These are phyloP conservation scores for Rhizomucor pusillus DNA, from an alignment of 371 early-diverging fungal species.

Conservation along the genomic window DNA sequence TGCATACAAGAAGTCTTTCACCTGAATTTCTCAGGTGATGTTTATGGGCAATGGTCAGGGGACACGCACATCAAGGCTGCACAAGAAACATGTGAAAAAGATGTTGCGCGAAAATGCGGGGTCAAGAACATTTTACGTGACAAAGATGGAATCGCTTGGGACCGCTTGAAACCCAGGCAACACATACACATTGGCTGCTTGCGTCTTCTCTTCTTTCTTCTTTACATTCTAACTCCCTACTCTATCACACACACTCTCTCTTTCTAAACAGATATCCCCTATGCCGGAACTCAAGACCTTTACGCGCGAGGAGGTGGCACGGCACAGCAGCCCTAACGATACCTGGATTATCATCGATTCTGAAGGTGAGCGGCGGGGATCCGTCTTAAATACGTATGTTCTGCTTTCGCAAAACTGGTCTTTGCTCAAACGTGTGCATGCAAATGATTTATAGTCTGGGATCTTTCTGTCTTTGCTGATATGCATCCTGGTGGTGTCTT, in stretches of 20 bases:
- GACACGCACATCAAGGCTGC: too few species aligned
- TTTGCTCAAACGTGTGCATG: neutral
- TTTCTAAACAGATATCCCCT: neutral
- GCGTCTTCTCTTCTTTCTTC: slow-evolving; percentile 5
- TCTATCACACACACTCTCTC: slow-evolving; percentile 11
- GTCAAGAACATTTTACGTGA: too few species aligned
- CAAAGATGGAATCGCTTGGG: too few species aligned
- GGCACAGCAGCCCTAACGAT: slow-evolving; percentile 75
- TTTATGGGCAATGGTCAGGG: too few species aligned
- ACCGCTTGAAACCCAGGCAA: too few species aligned
- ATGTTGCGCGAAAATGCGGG: too few species aligned
- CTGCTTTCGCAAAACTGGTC: too few species aligned
- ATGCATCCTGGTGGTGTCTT: slow-evolving; percentile 90
- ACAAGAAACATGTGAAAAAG: too few species aligned
- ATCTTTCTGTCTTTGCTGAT: neutral
- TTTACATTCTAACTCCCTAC: neutral
- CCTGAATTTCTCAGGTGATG: too few species aligned
- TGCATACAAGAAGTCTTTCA: too few species aligned
- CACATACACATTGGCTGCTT: too few species aligned
- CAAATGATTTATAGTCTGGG: neutral
- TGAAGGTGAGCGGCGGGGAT: slow-evolving; percentile 77
- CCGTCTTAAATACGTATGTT: too few species aligned
- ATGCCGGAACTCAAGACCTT: slow-evolving; percentile 44
- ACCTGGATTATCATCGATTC: slow-evolving; percentile 87
- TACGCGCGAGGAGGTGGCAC: slow-evolving; percentile 75